Evolutionary conservation across 495 filamentous ascomycete genomes (phyloP).

Genomic region (Penicillium ochrochloron): DNA sequence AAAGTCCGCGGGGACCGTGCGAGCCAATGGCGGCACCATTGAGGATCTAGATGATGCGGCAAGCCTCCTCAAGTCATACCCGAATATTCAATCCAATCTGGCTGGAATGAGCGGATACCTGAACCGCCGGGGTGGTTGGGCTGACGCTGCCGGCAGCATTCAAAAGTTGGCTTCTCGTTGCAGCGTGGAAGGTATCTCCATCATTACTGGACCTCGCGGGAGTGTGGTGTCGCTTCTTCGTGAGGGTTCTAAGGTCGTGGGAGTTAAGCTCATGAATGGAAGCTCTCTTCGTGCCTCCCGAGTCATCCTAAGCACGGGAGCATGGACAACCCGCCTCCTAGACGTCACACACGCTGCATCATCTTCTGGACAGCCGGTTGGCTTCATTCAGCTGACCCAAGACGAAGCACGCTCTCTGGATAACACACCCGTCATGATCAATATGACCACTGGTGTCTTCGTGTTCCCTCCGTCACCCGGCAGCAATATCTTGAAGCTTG

Average conservation of each 20-base stretch:
- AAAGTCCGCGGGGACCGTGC: slow-evolving; percentile 26
- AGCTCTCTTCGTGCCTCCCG: slow-evolving; percentile 62
- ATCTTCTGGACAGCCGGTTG: slow-evolving; percentile 66
- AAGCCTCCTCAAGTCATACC: slow-evolving; percentile 27
- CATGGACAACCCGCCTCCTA: slow-evolving; percentile 66
- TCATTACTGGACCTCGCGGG: slow-evolving; percentile 37
- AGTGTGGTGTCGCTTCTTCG: slow-evolving; percentile 31
- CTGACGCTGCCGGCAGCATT: slow-evolving; percentile 70
- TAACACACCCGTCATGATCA: slow-evolving; percentile 69
- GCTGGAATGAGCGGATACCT: slow-evolving; percentile 61
- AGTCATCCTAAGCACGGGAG: slow-evolving; percentile 74
- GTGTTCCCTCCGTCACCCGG: slow-evolving; percentile 65
- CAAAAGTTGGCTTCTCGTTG: slow-evolving; percentile 51
- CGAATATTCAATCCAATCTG: slow-evolving; percentile 32
- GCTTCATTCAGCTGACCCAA: slow-evolving; percentile 67
- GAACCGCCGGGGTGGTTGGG: slow-evolving; percentile 73
- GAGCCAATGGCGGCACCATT: slow-evolving; percentile 24
- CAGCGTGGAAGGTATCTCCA: slow-evolving; percentile 32
- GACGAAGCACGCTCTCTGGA: slow-evolving; percentile 62
- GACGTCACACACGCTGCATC: slow-evolving; percentile 50
- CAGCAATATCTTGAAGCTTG: slow-evolving; percentile 68
- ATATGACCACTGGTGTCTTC: slow-evolving; percentile 74
- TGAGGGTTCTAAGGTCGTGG: slow-evolving; percentile 40
- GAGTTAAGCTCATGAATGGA: slow-evolving; percentile 58
- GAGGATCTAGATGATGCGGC: slow-evolving; percentile 34